Evolutionary conservation across 2,329 filamentous ascomycete genomes (phyloP), one percentile per base, ranked within the genome.

Genomic region (Elsinoe necatrix): DNA sequence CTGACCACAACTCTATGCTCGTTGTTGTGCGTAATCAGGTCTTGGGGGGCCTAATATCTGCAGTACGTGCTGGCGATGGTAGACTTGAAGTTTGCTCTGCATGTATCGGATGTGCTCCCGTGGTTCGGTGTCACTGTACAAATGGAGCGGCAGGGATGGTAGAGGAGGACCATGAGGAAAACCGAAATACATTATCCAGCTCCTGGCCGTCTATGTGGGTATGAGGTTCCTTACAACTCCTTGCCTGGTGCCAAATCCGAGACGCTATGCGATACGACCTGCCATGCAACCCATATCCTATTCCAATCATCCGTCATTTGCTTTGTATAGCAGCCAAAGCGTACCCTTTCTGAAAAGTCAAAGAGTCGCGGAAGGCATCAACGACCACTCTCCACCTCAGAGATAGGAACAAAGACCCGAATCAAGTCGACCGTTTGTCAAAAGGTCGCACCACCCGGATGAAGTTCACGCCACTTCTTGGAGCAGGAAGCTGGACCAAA

Each of bases 401-500:
- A 29, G 27, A 9, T 4, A 29, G 27, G 9, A 9, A 29, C 27
- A 29, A 29, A 29, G 9, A n/a, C n/a, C 37, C 18, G 37, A 12
- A 43, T 3, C 16, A 43, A 21, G 39, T 4, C 20, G 16, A 12
- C 25, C 7, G 31, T 2, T 5, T 2, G 8, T 25, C 31, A 52
- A 35, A 35, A 29, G 14, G 29, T 34, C 11, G 31, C 20, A 20
- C 20, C 48, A 21, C 31, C 25, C 6, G 25, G 45, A 14, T 54
- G 56, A 16, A 78, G 63, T 65, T 81, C 76, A 14, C 72, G 67
- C 77, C 79, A 84, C 69, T 82, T 83, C 69, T 80, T 81, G 67
- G 82, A 82, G 63, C 80, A 82, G 0, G 81, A 83, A 1, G 80
- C 75, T 61, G 80, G 78, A 2, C 80, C 80, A 63, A 83, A 84